Base-by-base conservation (phyloP, 352 stramenopile species). In the Phytophthora sp. region DNA sequence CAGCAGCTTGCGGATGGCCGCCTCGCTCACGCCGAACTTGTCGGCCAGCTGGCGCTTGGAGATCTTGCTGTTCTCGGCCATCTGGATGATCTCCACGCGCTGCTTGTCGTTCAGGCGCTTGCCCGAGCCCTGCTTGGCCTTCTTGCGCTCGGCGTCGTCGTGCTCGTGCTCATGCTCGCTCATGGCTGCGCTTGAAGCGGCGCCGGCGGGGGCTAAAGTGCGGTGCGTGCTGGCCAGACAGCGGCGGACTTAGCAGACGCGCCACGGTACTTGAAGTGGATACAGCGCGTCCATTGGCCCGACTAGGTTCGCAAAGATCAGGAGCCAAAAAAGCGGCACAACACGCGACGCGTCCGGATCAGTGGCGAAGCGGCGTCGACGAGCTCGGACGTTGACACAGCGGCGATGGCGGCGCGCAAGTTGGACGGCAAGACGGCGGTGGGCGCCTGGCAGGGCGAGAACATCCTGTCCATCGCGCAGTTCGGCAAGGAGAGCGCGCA, bases 41-140 rank as follows among this genome's bases (percentile, higher is more conserved):
- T 90, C 82, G 17, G 82, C 84, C 41, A 93, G 56, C 52, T 89
- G 82, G 27, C 84, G 82, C 76, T 93, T 91, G 53, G 82, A 88
- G 55, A 83, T 88, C 66, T 87, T 88, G 66, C 60, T 79, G 60
- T 90, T 90, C 63, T 91, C 84, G 3, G 82, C 75, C 53, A 90
- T 79, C 68, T 93, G 84, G 68, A 93, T 93, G 66, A 93, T 91
- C 57, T 93, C 82, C 30, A 93, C 76, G 60, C 84, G 84, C 78
- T 93, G 78, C 41, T 87, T 86, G 66, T 93, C 84, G 60, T 89
- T 91, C 53, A 93, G 69, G 9, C 84, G 84, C 70, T 90, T 91
- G 45, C 82, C 84, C 31, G 73, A 70, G 15, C 83, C 83, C 49
- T 92, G 77, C 55, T 87, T 87, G 23, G 66, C 70, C 62, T 88